Evolutionary conservation across 352 stramenopile genomes (phyloP), one percentile per base, ranked within the genome.

Genomic region (Phytophthora pluvialis): DNA sequence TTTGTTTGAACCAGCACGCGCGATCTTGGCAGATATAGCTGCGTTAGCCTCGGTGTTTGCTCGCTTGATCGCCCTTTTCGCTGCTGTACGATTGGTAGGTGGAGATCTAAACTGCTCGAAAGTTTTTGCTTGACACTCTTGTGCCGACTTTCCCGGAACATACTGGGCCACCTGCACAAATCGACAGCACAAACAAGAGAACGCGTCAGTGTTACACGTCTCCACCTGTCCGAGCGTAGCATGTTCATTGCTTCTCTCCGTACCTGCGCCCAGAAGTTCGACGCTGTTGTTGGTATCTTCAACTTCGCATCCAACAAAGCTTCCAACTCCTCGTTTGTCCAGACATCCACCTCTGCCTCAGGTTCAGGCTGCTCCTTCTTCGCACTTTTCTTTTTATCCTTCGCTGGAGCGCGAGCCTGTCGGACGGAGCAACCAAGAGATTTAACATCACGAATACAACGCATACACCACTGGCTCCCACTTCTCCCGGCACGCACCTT

Each of bases 241-340:
- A 35, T 51, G 69, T 29, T n/a, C 8, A 43, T 18, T 47, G 32
- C 39, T 35, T 60, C 5, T 7, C 33, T 7, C 25, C 21, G 31
- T 72, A 78, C 84, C 54, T 90, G 71, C 1, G 47, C 75, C 84
- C 84, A 93, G 32, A 90, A 93, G 42, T 89, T 90, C 4, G 66
- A 45, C 7, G 68, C 75, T 11, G 80, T 91, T 25, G 85, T 89
- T 9, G 78, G 72, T n/a, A 93, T 78, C 38, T 81, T 56, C 28
- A 81, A 56, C 56, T 91, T 91, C 4, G 83, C 85, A 8, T 77
- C 65, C 7, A 70, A 62, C 29, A 93, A 70, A 21, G 80, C 80
- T 33, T 81, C 51, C 2, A 87, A 46, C 50, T 93, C 83, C 6
- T 68, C 64, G 1, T 74, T 46, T 5, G 60, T 87, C 85, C 85